Evolutionary conservation across 352 stramenopile species (phyloP), one percentile per base, ranked within the genome.

Genomic region (Pythium brassicae): DNA sequence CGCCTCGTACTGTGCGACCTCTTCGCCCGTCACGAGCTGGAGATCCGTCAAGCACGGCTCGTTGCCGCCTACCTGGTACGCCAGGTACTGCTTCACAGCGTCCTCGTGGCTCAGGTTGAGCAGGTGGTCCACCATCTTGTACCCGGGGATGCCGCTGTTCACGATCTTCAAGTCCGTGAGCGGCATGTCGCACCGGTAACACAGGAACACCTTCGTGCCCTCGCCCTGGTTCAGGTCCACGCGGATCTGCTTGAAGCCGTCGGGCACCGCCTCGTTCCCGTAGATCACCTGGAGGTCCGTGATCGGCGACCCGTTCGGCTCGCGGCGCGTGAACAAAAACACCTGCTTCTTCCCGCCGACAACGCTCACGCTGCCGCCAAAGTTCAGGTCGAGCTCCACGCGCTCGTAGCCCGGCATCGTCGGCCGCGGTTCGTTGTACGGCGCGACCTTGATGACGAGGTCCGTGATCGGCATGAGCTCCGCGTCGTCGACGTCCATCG

Each of bases 151-250:
- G 40, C 84, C 84, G 20, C 69, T 83, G 35, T 87, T 88, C 29
- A 95, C 84, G 44, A 94, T 87, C 64, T 89, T 87, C 32, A 95
- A 58, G 55, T 95, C 86, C 0, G 83, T 94, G 55, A 95, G 87
- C 7, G 86, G 86, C 83, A 94, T 94, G 63, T 95, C 86, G 54
- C 83, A 89, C 3, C 84, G 80, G 57, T 94, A 95, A 59, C 86
- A 95, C 29, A 95, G 59, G 47, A 87, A 92, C 6, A 93, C 83
- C 40, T 89, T 92, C 14, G 75, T 78, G 50, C 77, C 86, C 62
- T 90, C 84, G 9, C 84, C 81, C 61, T 94, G 84, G 50, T 95
- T 95, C 10, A 95, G 49, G 46, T 95, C 86, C n/a, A 91, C 74
- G 45, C 82, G 73, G 43, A 95, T 91, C 49, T 88, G 70, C 57